phyloP scores from a whole-genome alignment of 2,329 filamentous ascomycete genomes.

The Parafenestella ontariensis region DNA sequence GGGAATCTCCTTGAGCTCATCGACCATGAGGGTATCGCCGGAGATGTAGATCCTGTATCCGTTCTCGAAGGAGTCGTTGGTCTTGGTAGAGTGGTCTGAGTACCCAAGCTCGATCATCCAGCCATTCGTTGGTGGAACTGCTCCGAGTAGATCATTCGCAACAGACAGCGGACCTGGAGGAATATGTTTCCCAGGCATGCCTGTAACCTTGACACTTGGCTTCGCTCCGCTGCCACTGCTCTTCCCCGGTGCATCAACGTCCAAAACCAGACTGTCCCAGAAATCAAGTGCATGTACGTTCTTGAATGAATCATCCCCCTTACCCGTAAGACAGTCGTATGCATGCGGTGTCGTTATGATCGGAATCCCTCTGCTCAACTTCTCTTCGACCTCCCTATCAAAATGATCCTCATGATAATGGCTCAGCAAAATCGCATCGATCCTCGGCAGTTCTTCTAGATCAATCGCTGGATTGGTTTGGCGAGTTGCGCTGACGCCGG shows the following conservation, averaged over 20 bases:
- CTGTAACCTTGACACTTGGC: constrained; percentile 64
- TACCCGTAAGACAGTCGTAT: constrained; percentile 57
- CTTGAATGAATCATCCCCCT: constrained; percentile 60
- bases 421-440: constrained; percentile 67
- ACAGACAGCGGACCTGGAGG: constrained; percentile 53
- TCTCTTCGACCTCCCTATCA: constrained; percentile 60
- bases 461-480: constrained; percentile 67
- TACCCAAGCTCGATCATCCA: constrained; percentile 71
- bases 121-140: constrained; percentile 70
- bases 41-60: constrained; percentile 71
- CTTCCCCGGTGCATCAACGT: constrained; percentile 43
- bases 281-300: constrained; percentile 63
- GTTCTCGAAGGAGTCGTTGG: constrained; percentile 46
- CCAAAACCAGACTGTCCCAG: constrained; percentile 61
- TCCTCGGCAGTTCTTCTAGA: constrained; percentile 63
- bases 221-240: constrained; percentile 17
- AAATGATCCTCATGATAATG: constrained; percentile 71
- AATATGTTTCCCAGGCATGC: constrained; percentile 71
- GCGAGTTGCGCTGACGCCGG: constrained; percentile 64
- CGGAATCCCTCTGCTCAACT: constrained; percentile 61
- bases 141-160: constrained; percentile 58
- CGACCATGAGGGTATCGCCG: constrained; percentile 68
- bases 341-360: constrained; percentile 71
- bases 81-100: constrained; percentile 18
- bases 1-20: constrained; percentile 68